phyloP scores from a whole-genome alignment of 164 flowering plant species.

The Piper betle region DNA sequence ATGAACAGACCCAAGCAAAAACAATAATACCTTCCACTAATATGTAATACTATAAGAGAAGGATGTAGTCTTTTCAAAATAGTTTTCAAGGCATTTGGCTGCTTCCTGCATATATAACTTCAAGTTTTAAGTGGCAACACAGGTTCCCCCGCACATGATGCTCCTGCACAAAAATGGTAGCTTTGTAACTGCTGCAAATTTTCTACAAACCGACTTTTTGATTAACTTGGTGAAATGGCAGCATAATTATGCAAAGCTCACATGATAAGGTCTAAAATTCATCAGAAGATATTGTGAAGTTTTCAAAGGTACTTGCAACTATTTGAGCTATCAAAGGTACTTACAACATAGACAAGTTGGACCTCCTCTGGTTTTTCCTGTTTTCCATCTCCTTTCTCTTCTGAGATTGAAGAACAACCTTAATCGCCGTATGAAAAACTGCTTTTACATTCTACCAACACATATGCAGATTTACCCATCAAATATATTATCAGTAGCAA shows the following conservation, averaged over 20 bases:
- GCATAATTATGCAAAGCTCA: too few species aligned
- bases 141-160: conserved; percentile 51
- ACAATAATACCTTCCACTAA: too few species aligned
- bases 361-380: conserved; percentile 51
- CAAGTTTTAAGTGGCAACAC: conserved; percentile 19
- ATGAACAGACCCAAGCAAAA: too few species aligned
- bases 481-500: too few species aligned
- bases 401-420: conserved; percentile 95
- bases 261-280: too few species aligned
- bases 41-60: too few species aligned
- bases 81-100: too few species aligned
- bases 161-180: conserved; percentile 23
- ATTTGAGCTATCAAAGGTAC: conserved; percentile 12
- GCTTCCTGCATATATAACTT: background rate
- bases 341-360: conserved; percentile 70
- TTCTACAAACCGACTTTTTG: background rate
- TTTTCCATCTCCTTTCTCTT: conserved; percentile 67
- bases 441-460: conserved; percentile 75
- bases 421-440: conserved; percentile 96
- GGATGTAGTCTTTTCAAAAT: too few species aligned
- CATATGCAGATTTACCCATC: background rate
- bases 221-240: too few species aligned
- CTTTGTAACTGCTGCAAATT: background rate
- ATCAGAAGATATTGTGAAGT: too few species aligned
- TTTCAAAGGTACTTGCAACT: background rate